These are phyloP conservation scores for Colletotrichum musicola DNA, from an alignment of 2,329 filamentous ascomycete genomes.

Conservation along the genomic window DNA sequence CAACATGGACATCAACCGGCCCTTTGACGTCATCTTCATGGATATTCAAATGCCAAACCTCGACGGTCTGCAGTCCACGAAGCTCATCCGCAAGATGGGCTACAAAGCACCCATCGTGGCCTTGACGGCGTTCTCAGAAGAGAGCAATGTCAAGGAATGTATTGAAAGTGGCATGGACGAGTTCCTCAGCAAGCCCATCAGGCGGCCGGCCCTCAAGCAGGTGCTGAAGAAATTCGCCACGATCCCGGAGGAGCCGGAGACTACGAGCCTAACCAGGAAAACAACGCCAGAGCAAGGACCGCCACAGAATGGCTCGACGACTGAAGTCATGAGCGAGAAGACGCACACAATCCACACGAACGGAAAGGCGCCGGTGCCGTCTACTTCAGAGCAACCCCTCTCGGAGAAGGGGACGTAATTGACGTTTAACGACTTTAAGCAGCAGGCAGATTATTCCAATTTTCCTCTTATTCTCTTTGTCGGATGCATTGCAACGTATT, in stretches of 20 bases:
- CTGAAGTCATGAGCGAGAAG: constrained; percentile 23
- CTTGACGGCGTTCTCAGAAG: constrained; percentile 89
- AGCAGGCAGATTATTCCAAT: constrained; percentile 4
- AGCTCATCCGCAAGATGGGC: constrained; percentile 86
- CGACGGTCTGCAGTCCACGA: constrained; percentile 88
- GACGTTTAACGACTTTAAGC: constrained; percentile 15
- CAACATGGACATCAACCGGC: constrained; percentile 78
- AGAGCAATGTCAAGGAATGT: constrained; percentile 88
- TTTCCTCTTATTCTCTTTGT: background rate
- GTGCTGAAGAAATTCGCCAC: constrained; percentile 87
- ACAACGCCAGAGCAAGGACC: constrained; percentile 45
- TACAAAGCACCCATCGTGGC: constrained; percentile 92
- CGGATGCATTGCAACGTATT: constrained; percentile 15
- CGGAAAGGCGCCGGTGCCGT: constrained; percentile 9
- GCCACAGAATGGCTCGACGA: constrained; percentile 33
- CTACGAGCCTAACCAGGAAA: constrained; percentile 49
- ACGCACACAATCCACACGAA: constrained; percentile 16
- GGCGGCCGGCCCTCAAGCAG: constrained; percentile 86
- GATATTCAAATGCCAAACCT: constrained; percentile 96
- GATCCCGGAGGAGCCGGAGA: constrained; percentile 78
- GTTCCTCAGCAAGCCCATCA: constrained; percentile 83
- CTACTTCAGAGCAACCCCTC: constrained; percentile 14
- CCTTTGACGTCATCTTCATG: constrained; percentile 94
- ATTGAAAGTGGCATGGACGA: constrained; percentile 94
- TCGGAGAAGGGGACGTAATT: constrained; percentile 28